A percentile compares a stretch with the other conserved stretches of the same genome.
These are phyloP conservation scores for Beauveria sp. DNA, from an alignment of 2,329 filamentous ascomycete genomes.

Conservation along the genomic window DNA sequence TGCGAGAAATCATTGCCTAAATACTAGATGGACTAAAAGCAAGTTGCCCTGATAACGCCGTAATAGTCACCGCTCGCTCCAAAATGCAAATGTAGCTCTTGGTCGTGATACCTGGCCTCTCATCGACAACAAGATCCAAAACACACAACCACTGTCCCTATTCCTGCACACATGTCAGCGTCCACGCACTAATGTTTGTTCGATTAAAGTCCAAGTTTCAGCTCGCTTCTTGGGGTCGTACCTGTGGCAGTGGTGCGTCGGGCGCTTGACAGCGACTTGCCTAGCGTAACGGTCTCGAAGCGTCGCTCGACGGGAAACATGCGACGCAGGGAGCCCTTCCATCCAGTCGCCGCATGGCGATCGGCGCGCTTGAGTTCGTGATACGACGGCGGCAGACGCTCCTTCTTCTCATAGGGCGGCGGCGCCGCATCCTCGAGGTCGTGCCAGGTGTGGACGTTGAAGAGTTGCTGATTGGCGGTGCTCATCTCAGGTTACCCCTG, in stretches of 20 bases:
- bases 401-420: slow-evolving; percentile 8
- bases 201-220: no score
- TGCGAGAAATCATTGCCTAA: no score
- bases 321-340: slow-evolving; percentile 1
- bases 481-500: neutral
- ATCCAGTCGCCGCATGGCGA: neutral
- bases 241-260: neutral
- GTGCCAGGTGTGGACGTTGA: neutral
- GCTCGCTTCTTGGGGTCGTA: neutral
- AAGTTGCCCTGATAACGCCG: no score
- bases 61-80: no score
- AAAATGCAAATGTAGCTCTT: neutral
- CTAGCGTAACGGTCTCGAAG: slow-evolving; percentile 9
- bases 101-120: neutral
- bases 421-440: neutral
- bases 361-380: neutral
- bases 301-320: slow-evolving; percentile 1
- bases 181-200: neutral
- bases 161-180: neutral
- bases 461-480: neutral
- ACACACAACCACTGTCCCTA: neutral
- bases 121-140: slow-evolving; percentile 7
- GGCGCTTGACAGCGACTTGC: neutral
- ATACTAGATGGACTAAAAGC: no score
- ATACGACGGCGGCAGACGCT: slow-evolving; percentile 4